Base-by-base conservation (phyloP, 2,329 filamentous ascomycete species). In the Penicillium digitatum region DNA sequence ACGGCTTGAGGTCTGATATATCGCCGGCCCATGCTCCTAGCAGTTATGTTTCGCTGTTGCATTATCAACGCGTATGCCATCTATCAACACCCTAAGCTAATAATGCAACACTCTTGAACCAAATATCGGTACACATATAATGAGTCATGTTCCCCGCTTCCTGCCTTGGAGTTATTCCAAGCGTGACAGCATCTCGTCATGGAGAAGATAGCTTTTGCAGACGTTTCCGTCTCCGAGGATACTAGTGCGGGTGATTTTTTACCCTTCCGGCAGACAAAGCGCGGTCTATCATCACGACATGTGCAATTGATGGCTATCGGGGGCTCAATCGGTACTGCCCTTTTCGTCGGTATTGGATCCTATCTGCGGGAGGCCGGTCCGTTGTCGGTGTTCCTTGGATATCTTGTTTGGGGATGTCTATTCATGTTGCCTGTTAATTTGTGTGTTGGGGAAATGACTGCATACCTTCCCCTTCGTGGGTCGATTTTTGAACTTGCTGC, bases 401-500 rank as follows among this genome's bases (percentile, higher is more conserved):
- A 73, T 54, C 54, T 73, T 14, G 48, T 73, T 42, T 74, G 67
- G 57, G 68, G 68, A 2, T 49, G 68, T n/a, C 20, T 71, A 16
- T 70, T 71, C 42, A 66, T 72, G 46, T 62, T 68, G 56, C 69
- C 69, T 2, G 62, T 65, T 27, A 69, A 72, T 57, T 57, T 70
- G 24, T 65, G 63, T 24, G 64, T 69, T 18, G 67, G 66, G 0
- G 66, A 69, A 35, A 67, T 69, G 65, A 61, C 58, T 35, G 62
- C 66, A 61, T 58, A 69, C 67, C 53, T 72, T 62, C 52, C 73
- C 60, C 72, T 81, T 20, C 76, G 74, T 26, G 78, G 79, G 31
- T 74, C 71, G 0, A 78, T 79, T 47, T 75, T 78, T 10, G 66
- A 78, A 62, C 63, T 80, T 72, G 71, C 79, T 54, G 68, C 78